Evolutionary conservation across 192 early-diverging fungal species (phyloP).

Genomic region (Mortierella hygrophila): DNA sequence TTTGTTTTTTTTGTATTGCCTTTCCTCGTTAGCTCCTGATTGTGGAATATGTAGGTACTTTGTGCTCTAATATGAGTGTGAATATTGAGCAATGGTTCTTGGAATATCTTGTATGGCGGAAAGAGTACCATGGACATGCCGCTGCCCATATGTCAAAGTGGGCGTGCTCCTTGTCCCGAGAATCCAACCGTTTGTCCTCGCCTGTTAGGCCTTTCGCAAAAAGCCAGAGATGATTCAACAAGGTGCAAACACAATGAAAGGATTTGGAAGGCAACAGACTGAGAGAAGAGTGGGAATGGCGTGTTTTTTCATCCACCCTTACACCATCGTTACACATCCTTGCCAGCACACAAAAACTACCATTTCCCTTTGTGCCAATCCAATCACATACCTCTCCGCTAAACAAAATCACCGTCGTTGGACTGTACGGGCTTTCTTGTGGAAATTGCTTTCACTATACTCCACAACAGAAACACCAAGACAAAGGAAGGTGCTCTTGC

Average conservation of each 20-base stretch:
- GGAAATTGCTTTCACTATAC: background rate
- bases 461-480: background rate
- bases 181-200: background rate
- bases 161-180: background rate
- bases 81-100: background rate
- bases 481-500: background rate
- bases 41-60: background rate
- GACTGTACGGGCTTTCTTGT: background rate
- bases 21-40: background rate
- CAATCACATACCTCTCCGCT: background rate
- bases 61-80: background rate
- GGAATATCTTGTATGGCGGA: background rate
- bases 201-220: background rate
- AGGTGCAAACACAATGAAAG: too few relatives aligned
- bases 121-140: background rate
- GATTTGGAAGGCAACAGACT: too few relatives aligned
- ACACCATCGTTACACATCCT: background rate
- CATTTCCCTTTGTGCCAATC: background rate
- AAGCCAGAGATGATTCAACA: background rate
- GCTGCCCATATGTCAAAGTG: background rate
- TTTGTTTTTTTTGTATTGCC: background rate
- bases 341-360: background rate
- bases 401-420: background rate
- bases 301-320: background rate
- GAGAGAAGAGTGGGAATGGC: too few relatives aligned